Base-by-base conservation (phyloP, 75 land plant species). In the Adiantum capillusveneris region DNA sequence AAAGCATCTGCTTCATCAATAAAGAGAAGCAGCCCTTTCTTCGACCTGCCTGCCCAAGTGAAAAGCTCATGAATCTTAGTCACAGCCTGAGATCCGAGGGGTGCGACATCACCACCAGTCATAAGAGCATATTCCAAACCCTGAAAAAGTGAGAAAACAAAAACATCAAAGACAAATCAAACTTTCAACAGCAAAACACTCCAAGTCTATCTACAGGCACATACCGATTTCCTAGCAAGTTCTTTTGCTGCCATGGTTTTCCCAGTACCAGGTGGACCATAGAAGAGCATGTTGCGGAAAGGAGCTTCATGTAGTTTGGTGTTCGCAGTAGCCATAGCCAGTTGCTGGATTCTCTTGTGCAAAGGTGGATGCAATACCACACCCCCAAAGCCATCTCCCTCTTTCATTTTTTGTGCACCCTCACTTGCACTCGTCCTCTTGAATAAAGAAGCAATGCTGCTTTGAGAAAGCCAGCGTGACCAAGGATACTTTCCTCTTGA, bases 1-100 rank as follows among this genome's bases (percentile, higher is more conserved):
- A 94, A 94, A 24, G 98, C 98, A 79, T 94, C 98, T 43, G 98
- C 96, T 72, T 94, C 98, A 62, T 94, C 98, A 62, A 94, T 94
- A 31, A 94, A 94, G 30, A 94, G 86, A 51, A 94, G 65, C 36
- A 94, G 70, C 12, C 98, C 98, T 62, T 82, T 94, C 52, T 51
- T 81, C 27, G 88, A 83, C 58, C 82, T 86, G 53, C 67, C 78
- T 1, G 98, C 85, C 98, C 98, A 94, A 65, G 85, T 91, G 70
- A 94, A 94, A 56, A 94, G 73, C 53, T 94, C 75, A 69, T 94
- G 98, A 44, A 94, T 89, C 50, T 94, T 94, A 17, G 98, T 94
- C 20, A 94, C 98, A 56, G 98, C 98, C 51, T 90, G 75, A 34
- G 98, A 57, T 31, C 98, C 96, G 50, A 94, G 54, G 11, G 98